These are phyloP conservation scores for Smallanthus sonchifolius DNA, from an alignment of 129 eudicot species.

Conservation along the genomic window DNA sequence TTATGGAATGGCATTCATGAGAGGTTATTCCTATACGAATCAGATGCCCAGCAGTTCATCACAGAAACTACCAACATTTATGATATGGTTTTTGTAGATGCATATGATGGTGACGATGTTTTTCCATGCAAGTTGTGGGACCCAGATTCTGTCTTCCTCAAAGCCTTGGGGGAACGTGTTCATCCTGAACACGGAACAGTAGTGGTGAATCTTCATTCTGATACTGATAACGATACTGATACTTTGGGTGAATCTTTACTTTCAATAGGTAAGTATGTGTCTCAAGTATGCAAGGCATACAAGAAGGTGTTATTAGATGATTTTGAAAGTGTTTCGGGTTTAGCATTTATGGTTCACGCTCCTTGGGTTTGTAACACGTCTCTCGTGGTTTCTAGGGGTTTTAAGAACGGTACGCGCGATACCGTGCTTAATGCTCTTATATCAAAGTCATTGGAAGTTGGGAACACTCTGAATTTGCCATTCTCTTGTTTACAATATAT, in stretches of 20 bases:
- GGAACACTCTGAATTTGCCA: constrained; percentile 41
- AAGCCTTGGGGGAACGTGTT: constrained; percentile 47
- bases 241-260: constrained; percentile 30
- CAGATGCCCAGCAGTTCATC: constrained; percentile 79
- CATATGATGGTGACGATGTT: constrained; percentile 84
- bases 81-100: constrained; percentile 78
- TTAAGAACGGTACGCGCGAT: constrained; percentile 29
- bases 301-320: constrained; percentile 54
- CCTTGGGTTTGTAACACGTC: constrained; percentile 88
- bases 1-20: constrained; percentile 84
- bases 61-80: constrained; percentile 38
- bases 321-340: constrained; percentile 30
- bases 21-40: constrained; percentile 53
- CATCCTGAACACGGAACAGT: constrained; percentile 90
- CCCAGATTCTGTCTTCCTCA: constrained; percentile 65
- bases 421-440: constrained; percentile 42
- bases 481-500: constrained; percentile 67
- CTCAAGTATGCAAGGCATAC: constrained; percentile 56
- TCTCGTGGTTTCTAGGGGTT: constrained; percentile 75
- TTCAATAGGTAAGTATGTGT: constrained; percentile 67
- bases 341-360: constrained; percentile 52
- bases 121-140: constrained; percentile 84
- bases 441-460: constrained; percentile 51
- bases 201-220: constrained; percentile 90
- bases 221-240: constrained; percentile 55